Conservation (phyloP, 139 green algal genomes). For the Eudorina sp. region DNA sequence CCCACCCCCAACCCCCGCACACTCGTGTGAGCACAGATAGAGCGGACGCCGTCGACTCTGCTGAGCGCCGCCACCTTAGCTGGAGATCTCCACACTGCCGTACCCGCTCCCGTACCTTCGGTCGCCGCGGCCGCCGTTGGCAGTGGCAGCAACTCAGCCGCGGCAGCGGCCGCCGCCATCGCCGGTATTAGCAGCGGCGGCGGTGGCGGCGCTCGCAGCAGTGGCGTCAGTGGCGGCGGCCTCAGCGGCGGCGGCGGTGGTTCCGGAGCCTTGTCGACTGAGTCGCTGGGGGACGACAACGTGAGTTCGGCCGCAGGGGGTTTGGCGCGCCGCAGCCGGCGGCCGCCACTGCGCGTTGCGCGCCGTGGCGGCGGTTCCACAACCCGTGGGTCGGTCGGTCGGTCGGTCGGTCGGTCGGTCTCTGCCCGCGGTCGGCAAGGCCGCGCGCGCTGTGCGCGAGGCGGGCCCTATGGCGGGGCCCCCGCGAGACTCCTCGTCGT, state of each 20-base stretch:
- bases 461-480: no score
- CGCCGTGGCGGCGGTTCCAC: no score
- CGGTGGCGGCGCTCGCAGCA: background rate
- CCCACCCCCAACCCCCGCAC: no score
- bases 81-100: slow-evolving; percentile 36
- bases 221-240: background rate
- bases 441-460: no score
- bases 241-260: background rate
- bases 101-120: background rate
- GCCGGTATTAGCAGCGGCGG: background rate
- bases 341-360: no score
- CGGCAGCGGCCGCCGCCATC: background rate
- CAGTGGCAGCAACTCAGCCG: background rate
- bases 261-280: background rate
- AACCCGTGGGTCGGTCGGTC: no score
- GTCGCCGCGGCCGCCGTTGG: background rate
- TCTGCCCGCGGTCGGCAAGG: no score
- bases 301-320: no score
- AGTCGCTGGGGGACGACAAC: background rate
- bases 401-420: background rate
- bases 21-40: no score
- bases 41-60: background rate
- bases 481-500: no score
- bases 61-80: background rate
- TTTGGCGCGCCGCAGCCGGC: no score